These are phyloP conservation scores for Fusarium sp. DNA, from an alignment of 2,329 filamentous ascomycete genomes.

Conservation along the genomic window DNA sequence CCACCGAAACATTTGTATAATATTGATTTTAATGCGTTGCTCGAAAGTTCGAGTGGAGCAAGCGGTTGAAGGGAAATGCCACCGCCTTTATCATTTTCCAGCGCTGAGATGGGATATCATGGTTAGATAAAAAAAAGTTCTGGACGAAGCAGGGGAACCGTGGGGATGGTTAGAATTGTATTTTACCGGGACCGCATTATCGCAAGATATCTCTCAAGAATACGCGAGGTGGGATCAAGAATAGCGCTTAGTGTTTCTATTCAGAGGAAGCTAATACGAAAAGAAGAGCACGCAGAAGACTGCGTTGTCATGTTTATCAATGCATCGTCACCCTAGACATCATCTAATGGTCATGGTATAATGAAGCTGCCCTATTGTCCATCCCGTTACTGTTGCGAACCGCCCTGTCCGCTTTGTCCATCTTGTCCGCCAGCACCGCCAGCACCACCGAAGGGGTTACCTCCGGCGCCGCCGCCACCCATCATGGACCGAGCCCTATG, in stretches of 20 bases:
- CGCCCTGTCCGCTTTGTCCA: slow-evolving; percentile 35
- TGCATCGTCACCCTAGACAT: slow-evolving; percentile 30
- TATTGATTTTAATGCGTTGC: slow-evolving; percentile 1
- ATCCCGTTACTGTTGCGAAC: slow-evolving; percentile 39
- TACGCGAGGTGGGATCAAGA: neutral
- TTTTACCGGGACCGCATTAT: neutral
- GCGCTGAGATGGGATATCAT: slow-evolving; percentile 3
- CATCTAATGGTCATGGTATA: slow-evolving; percentile 35
- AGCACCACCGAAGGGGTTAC: slow-evolving; percentile 42
- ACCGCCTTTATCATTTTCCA: neutral
- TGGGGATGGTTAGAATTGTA: neutral
- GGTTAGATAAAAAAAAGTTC: slow-evolving; percentile 19
- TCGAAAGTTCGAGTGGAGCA: neutral
- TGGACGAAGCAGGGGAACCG: neutral
- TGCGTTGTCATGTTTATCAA: slow-evolving; percentile 35
- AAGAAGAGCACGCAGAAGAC: slow-evolving; percentile 16
- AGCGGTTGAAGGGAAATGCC: neutral
- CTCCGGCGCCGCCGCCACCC: slow-evolving; percentile 47
- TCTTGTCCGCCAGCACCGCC: slow-evolving; percentile 22
- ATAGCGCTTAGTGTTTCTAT: slow-evolving; percentile 38
- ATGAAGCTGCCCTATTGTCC: slow-evolving; percentile 29
- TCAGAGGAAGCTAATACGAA: slow-evolving; percentile 24
- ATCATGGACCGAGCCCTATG: slow-evolving; percentile 58
- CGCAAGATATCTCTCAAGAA: neutral
- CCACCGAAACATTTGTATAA: neutral